Evolutionary conservation across 805 yeast species (phyloP).

Genomic region (Yamadazyma paraphyllophila): DNA sequence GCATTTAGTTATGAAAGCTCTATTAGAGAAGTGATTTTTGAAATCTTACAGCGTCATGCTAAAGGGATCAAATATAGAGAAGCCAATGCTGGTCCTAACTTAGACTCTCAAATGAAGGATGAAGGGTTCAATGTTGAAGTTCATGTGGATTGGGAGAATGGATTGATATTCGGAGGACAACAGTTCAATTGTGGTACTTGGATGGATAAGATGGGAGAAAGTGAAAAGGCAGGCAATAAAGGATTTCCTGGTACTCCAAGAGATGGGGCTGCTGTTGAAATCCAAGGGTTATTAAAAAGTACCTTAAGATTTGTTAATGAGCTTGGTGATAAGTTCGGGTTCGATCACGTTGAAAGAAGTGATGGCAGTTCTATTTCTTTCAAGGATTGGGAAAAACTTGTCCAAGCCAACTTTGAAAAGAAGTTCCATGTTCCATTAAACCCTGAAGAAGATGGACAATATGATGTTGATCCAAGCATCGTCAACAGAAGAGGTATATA

Average conservation of each 20-base stretch:
- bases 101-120: constrained; percentile 89
- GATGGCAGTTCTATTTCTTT: constrained; percentile 59
- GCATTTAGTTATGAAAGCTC: constrained; percentile 75
- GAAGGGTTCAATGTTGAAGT: constrained; percentile 88
- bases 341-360: constrained; percentile 53
- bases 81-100: constrained; percentile 87
- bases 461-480: constrained; percentile 58
- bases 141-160: constrained; percentile 83
- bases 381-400: constrained; percentile 66
- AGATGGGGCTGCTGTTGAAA: constrained; percentile 95
- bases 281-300: constrained; percentile 85
- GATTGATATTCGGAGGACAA: constrained; percentile 86
- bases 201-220: constrained; percentile 99
- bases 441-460: constrained; percentile 57
- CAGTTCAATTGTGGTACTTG: constrained; percentile 96
- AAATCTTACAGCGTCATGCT: constrained; percentile 85
- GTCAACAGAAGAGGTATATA: constrained; percentile 92
- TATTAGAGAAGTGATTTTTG: constrained; percentile 75
- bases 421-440: constrained; percentile 74
- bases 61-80: constrained; percentile 83
- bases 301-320: constrained; percentile 74
- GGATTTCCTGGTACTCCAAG: constrained; percentile 98
- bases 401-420: constrained; percentile 74
- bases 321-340: constrained; percentile 58
- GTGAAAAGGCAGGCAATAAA: constrained; percentile 72